Evolutionary conservation across 768 basidiomycete species (phyloP).

Genomic region (Termitomyces sp.): DNA sequence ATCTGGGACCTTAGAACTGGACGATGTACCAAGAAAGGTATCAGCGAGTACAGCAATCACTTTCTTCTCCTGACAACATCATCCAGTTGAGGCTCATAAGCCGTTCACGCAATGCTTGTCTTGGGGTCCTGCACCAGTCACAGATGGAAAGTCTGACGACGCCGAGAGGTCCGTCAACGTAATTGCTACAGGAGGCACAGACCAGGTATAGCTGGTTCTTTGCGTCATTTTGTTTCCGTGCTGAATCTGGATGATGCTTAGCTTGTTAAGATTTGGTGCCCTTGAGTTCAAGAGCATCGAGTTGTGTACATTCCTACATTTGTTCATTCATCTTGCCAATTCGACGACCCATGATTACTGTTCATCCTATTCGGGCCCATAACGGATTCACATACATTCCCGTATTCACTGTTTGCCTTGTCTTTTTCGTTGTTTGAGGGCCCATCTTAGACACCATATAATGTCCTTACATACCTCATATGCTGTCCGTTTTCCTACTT

Average conservation of each 20-base stretch:
- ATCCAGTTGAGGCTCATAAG: conserved; percentile 9
- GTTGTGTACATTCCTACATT: not conserved
- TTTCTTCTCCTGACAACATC: not conserved
- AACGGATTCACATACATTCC: not conserved
- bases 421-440: not conserved
- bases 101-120: conserved; percentile 10
- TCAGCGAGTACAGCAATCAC: conserved; percentile 33
- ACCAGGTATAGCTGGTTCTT: conserved; percentile 1
- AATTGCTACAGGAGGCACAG: conserved; percentile 17
- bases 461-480: not conserved
- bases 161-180: conserved; percentile 13
- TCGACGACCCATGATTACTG: not conserved
- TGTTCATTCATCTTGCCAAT: not conserved
- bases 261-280: conserved; percentile 8
- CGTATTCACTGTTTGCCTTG: not conserved
- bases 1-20: conserved; percentile 69
- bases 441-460: conserved; percentile 3
- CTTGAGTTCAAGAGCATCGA: not conserved
- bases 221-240: not conserved
- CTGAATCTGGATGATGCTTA: not conserved
- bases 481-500: not conserved
- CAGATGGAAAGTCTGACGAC: conserved; percentile 10
- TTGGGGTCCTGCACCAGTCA: conserved; percentile 5
- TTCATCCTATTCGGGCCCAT: not conserved
- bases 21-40: conserved; percentile 60